phyloP scores from a whole-genome alignment of 2,329 filamentous ascomycete genomes.

The Aspergillus fumigatiaffinis region DNA sequence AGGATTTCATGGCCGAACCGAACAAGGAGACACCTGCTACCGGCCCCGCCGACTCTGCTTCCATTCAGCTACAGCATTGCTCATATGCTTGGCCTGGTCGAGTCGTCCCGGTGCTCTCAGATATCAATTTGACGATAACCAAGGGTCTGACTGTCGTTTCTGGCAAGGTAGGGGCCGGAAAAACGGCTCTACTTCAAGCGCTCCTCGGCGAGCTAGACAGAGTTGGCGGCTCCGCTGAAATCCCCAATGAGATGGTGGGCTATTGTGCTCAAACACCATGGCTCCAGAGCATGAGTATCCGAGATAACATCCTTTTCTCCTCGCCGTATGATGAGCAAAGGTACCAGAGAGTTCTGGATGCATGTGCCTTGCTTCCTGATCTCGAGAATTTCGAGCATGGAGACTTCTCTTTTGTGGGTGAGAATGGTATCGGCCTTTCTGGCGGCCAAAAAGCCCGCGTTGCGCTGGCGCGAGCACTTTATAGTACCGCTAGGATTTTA shows the following conservation, averaged over 20 bases:
- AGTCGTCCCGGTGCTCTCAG: conserved; percentile 50
- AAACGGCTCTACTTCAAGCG: conserved; percentile 58
- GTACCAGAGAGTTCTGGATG: conserved; percentile 66
- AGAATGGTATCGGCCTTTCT: conserved; percentile 59
- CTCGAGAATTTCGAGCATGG: conserved; percentile 61
- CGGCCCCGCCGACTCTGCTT: conserved; percentile 24
- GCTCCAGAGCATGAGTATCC: conserved; percentile 66
- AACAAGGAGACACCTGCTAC: conserved; percentile 64
- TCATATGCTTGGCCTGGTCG: conserved; percentile 78
- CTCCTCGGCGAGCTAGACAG: conserved; percentile 58
- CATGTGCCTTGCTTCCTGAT: conserved; percentile 59
- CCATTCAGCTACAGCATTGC: conserved; percentile 53
- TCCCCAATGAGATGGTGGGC: conserved; percentile 55
- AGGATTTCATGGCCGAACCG: conserved; percentile 81
- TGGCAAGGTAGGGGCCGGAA: conserved; percentile 63
- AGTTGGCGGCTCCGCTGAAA: conserved; percentile 47
- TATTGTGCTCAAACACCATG: conserved; percentile 65
- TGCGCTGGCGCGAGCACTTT: conserved; percentile 58
- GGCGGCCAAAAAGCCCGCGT: conserved; percentile 60
- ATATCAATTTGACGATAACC: conserved; percentile 54
- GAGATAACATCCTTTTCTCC: conserved; percentile 65
- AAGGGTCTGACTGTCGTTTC: conserved; percentile 57
- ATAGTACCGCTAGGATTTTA: conserved; percentile 52
- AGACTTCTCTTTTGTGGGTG: conserved; percentile 59
- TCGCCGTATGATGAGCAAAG: conserved; percentile 63